phyloP scores from a whole-genome alignment of 441 rosid genomes.

The Erodium moschatum region DNA sequence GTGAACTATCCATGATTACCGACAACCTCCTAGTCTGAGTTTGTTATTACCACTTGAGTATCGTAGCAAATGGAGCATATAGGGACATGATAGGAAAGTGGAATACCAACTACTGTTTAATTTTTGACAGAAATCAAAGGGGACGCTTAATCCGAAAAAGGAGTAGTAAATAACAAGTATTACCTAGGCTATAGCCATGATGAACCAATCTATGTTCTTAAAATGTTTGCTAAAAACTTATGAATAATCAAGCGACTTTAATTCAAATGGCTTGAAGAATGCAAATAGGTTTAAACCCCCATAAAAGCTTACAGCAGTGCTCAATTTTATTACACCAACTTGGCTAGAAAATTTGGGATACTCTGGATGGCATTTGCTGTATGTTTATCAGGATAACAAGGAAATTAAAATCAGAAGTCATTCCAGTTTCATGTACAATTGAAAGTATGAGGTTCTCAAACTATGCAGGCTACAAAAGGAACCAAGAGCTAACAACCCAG shows the following conservation, averaged over 20 bases:
- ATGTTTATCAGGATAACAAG: not conserved
- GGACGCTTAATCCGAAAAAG: no score
- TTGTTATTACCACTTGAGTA: no score
- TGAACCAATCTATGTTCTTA: not conserved
- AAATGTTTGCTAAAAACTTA: not conserved
- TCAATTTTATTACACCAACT: not conserved
- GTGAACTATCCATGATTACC: no score
- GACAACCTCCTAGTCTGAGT: no score
- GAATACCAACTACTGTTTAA: no score
- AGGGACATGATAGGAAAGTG: no score
- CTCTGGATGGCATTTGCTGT: not conserved
- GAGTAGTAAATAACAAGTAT: not conserved
- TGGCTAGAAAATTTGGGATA: not conserved
- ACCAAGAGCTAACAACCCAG: not conserved
- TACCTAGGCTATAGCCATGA: not conserved
- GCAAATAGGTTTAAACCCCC: not conserved
- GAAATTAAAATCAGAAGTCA: not conserved
- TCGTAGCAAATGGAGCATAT: no score
- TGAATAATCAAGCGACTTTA: not conserved
- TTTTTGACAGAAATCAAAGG: no score
- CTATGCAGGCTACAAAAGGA: constrained; percentile 1
- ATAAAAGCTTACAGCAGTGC: not conserved
- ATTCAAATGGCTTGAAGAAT: not conserved
- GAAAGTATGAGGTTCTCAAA: not conserved
- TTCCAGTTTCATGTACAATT: not conserved